Base-by-base conservation (phyloP, 495 filamentous ascomycete genomes). In the Halenospora varia region DNA sequence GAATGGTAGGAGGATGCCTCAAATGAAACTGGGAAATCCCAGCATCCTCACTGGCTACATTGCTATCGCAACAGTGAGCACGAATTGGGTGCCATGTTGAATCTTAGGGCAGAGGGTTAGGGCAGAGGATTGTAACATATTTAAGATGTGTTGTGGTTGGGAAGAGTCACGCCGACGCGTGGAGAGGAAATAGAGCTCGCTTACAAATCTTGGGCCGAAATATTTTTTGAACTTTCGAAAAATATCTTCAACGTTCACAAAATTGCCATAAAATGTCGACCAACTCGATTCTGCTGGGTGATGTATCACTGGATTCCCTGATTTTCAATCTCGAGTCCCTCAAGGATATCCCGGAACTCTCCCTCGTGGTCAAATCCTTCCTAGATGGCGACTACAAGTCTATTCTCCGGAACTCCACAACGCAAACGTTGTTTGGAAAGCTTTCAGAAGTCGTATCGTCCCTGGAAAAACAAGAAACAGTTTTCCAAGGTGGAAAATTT, bases 341-440 rank as follows among this genome's bases (percentile, higher is more conserved):
- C 2, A 60, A 66, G 25, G 56, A 58, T 1, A 26, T 35, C 23
- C 19, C 52, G 25, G 56, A 50, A n/a, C 20, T 66, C 18, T 59
- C 64, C n/a, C 52, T 56, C 8, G 20, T 53, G 13, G 42, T 66
- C 15, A 53, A 20, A 10, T 10, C 46, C 1, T 66, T 53, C 35
- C 49, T 63, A 6, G 52, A 61, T 29, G 64, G 64, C 25, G 64
- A 66, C 25, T 66, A 59, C 49, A 60, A 56, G 29, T 18, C 54
- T 15, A 52, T 66, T 10, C 51, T 66, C 9, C 25, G 41, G 47
- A 63, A 25, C 35, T 29, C 55, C 19, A 61, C 52, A 13, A 59
- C 61, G 1, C 54, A 66, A 45, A 52, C 48, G 19, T 54, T 66
- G 22, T 63, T 55, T 25, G 35, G 47, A 42, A 53, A 47, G 23